A percentile compares a stretch with the other conserved stretches of the same genome.
phyloP scores from a whole-genome alignment of 805 yeast species.

The Starmera quercuum region DNA sequence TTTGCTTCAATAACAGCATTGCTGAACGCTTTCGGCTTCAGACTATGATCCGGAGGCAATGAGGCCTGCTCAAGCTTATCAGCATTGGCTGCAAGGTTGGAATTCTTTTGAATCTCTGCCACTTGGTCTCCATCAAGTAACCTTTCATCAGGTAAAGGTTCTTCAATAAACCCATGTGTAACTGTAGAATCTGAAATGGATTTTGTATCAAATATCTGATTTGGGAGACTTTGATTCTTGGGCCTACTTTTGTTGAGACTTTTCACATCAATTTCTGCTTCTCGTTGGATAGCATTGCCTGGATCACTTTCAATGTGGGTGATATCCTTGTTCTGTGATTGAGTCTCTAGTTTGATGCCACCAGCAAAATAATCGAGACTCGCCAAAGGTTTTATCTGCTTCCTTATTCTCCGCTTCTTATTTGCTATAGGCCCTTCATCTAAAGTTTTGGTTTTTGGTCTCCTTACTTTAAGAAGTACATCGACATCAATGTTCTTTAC shows the following conservation, averaged over 20 bases:
- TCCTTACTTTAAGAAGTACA: slow-evolving; percentile 7
- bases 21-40: slow-evolving; percentile 8
- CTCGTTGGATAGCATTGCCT: neutral
- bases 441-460: slow-evolving; percentile 2
- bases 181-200: neutral
- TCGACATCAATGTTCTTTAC: slow-evolving; percentile 12
- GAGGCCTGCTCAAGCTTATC: neutral
- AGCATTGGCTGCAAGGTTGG: neutral
- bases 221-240: slow-evolving; percentile 3
- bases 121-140: neutral
- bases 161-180: neutral
- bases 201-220: neutral
- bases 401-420: slow-evolving; percentile 16
- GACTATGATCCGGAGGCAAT: neutral
- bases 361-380: slow-evolving; percentile 32
- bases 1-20: slow-evolving; percentile 13
- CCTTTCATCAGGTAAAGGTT: neutral
- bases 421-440: slow-evolving; percentile 3
- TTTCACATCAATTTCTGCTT: neutral
- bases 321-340: neutral
- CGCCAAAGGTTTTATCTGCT: slow-evolving; percentile 25
- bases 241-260: slow-evolving; percentile 4
- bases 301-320: neutral
- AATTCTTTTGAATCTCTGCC: neutral
- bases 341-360: slow-evolving; percentile 15